phyloP scores from a whole-genome alignment of 306 rosid genomes.

The Lathyrus sativus region DNA sequence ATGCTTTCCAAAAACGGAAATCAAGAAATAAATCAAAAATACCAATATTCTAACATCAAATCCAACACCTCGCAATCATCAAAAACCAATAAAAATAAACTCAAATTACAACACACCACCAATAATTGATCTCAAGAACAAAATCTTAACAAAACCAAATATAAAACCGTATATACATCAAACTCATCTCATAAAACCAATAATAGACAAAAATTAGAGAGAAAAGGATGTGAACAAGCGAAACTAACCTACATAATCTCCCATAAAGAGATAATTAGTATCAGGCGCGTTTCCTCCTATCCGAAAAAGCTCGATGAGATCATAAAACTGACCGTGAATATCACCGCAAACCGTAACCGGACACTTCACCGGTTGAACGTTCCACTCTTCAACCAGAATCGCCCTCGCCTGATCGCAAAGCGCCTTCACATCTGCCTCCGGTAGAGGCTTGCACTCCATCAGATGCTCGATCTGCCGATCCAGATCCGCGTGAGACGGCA shows the following conservation, averaged over 20 bases:
- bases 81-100: not conserved
- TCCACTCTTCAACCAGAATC: constrained; percentile 94
- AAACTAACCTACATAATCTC: constrained; percentile 92
- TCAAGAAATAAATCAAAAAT: not conserved
- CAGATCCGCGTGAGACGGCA: constrained; percentile 98
- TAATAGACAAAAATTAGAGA: not conserved
- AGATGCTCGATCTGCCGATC: constrained; percentile 99
- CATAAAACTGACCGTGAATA: constrained; percentile 96
- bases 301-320: constrained; percentile 95
- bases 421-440: constrained; percentile 89
- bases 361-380: constrained; percentile 98
- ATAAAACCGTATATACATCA: constrained; percentile 15
- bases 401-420: constrained; percentile 95
- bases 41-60: not conserved
- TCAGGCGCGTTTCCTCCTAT: constrained; percentile 94
- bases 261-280: constrained; percentile 96
- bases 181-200: not conserved
- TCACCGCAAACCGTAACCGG: constrained; percentile 98
- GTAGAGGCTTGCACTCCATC: constrained; percentile 93
- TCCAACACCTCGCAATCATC: not conserved
- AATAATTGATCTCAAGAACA: not conserved
- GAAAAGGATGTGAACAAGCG: not conserved
- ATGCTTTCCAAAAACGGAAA: constrained; percentile 8
- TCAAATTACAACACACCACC: constrained; percentile 15
- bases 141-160: constrained; percentile 7